Conservation (phyloP, 2,329 filamentous ascomycete species). For the Immersiporthe knoxdaviesiana region DNA sequence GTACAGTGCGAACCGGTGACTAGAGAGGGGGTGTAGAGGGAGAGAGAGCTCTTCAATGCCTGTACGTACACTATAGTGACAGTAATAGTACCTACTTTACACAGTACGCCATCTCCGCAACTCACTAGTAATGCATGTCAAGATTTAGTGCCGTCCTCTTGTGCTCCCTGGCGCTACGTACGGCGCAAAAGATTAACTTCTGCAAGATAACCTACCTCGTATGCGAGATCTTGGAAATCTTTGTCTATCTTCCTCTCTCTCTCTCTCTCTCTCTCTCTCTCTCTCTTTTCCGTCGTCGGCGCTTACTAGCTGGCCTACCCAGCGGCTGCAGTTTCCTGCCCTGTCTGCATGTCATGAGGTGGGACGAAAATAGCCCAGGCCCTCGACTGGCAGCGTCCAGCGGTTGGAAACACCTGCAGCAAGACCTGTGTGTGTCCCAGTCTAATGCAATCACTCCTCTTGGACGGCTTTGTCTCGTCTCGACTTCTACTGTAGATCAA, state of each 20-base stretch:
- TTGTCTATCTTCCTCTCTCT: not conserved
- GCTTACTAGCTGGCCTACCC: not conserved
- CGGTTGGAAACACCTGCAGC: constrained; percentile 23
- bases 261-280: not conserved
- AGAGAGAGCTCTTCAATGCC: not conserved
- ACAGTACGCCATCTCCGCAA: not conserved
- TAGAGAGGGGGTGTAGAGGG: not conserved
- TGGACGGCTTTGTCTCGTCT: constrained; percentile 27
- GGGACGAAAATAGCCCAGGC: constrained; percentile 15
- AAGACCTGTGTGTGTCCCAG: constrained; percentile 10
- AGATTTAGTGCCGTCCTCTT: not conserved
- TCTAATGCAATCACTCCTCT: constrained; percentile 15
- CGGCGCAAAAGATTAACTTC: not conserved
- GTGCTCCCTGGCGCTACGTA: not conserved
- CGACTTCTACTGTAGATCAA: constrained; percentile 20
- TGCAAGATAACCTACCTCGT: constrained; percentile 1
- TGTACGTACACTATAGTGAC: not conserved
- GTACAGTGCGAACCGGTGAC: not conserved
- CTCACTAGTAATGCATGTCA: constrained; percentile 14
- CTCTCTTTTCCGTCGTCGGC: not conserved
- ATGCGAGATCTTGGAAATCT: not conserved
- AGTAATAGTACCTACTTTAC: not conserved
- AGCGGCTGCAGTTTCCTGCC: not conserved
- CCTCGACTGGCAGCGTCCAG: constrained; percentile 10
- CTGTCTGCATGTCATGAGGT: constrained; percentile 1